Conservation (phyloP, 2,329 filamentous ascomycete genomes). For the Fusarium foetens region DNA sequence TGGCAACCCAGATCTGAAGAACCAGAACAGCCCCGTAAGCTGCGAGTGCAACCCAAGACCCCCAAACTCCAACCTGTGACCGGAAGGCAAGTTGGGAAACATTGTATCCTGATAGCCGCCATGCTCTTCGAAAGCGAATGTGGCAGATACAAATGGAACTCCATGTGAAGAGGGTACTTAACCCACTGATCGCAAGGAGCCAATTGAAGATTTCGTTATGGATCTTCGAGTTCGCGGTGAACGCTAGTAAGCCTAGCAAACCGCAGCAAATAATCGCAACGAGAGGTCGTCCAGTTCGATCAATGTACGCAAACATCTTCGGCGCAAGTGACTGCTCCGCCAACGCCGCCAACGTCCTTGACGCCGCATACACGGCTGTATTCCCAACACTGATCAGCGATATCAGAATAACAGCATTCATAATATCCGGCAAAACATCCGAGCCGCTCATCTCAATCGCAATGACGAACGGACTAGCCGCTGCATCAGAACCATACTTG, state of each 20-base stretch:
- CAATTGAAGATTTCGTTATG: conserved; percentile 77
- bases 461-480: conserved; percentile 90
- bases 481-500: conserved; percentile 68
- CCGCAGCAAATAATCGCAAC: conserved; percentile 75
- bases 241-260: conserved; percentile 76
- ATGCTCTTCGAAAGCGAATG: conserved; percentile 86
- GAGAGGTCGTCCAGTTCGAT: conserved; percentile 81
- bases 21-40: conserved; percentile 81
- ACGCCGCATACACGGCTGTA: conserved; percentile 88
- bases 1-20: conserved; percentile 88
- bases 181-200: conserved; percentile 79
- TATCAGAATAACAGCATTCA: conserved; percentile 95
- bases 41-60: conserved; percentile 82
- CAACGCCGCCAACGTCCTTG: conserved; percentile 58
- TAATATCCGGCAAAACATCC: conserved; percentile 79
- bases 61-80: conserved; percentile 80
- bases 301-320: conserved; percentile 79
- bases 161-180: conserved; percentile 82
- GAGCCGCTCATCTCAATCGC: conserved; percentile 88
- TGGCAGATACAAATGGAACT: conserved; percentile 85
- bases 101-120: conserved; percentile 72
- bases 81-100: conserved; percentile 82
- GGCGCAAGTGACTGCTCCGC: conserved; percentile 80
- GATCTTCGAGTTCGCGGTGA: conserved; percentile 72
- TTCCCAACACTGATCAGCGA: conserved; percentile 93